A percentile compares a stretch with the other conserved stretches of the same genome.
phyloP scores from a whole-genome alignment of 2,329 filamentous ascomycete genomes.

The Colletotrichum melonis region DNA sequence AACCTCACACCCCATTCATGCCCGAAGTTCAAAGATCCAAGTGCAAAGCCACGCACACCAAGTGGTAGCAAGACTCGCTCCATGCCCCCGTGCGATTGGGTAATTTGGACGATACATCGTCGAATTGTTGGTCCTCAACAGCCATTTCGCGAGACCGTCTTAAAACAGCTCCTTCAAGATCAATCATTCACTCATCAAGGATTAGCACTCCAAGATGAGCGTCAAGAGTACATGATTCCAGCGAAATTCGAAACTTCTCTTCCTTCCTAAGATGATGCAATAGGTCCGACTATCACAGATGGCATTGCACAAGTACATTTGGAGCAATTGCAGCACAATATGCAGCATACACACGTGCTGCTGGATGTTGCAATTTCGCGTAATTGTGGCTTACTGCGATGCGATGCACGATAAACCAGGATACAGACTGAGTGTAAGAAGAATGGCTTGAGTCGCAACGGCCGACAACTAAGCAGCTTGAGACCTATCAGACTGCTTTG shows the following conservation, averaged over 20 bases:
- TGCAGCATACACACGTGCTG: too few relatives aligned
- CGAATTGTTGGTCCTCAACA: background rate
- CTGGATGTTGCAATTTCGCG: too few relatives aligned
- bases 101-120: background rate
- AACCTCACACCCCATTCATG: background rate
- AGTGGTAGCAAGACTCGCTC: background rate
- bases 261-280: too few relatives aligned
- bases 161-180: too few relatives aligned
- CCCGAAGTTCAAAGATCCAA: background rate
- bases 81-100: background rate
- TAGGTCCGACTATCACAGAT: too few relatives aligned
- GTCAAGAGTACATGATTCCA: too few relatives aligned
- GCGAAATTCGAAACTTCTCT: too few relatives aligned
- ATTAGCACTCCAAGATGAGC: too few relatives aligned
- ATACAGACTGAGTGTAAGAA: background rate
- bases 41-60: background rate
- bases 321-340: too few relatives aligned
- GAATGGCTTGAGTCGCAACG: background rate
- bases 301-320: too few relatives aligned
- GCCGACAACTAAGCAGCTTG: background rate
- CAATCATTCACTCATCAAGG: too few relatives aligned
- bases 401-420: background rate
- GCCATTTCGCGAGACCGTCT: too few relatives aligned
- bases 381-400: background rate
- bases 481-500: background rate